Conservation (phyloP, 2,329 filamentous ascomycete genomes). For the Pestalotiopsis fici region DNA sequence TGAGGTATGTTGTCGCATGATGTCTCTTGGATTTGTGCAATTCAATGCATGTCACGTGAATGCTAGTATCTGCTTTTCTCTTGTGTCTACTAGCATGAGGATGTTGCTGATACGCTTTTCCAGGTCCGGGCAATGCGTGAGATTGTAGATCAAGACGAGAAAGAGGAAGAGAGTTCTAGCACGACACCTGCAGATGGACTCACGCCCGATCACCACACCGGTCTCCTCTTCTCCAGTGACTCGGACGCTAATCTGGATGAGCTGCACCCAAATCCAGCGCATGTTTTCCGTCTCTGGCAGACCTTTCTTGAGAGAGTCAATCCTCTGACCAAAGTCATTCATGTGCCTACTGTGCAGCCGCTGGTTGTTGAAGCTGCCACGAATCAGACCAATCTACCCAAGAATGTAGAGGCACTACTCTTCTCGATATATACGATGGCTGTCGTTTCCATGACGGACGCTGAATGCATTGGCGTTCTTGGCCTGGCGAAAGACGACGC, state of each 20-base stretch:
- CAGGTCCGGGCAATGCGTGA: constrained; percentile 61
- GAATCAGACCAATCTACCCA: constrained; percentile 54
- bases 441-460: constrained; percentile 53
- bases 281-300: constrained; percentile 75
- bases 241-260: constrained; percentile 42
- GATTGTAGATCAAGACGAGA: constrained; percentile 57
- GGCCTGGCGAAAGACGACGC: constrained; percentile 51
- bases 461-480: constrained; percentile 56
- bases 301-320: constrained; percentile 74
- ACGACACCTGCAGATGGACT: constrained; percentile 41
- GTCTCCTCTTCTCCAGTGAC: constrained; percentile 48
- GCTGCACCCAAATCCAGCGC: constrained; percentile 64
- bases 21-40: background rate
- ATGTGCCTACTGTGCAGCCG: constrained; percentile 69
- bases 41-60: background rate
- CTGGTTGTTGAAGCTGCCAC: constrained; percentile 64
- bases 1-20: constrained; percentile 43
- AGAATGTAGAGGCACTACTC: constrained; percentile 61
- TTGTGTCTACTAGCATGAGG: background rate
- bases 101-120: background rate
- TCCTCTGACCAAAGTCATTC: constrained; percentile 58
- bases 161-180: constrained; percentile 37
- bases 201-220: constrained; percentile 54
- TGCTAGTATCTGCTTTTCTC: background rate
- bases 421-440: constrained; percentile 68